phyloP scores from a whole-genome alignment of 352 stramenopile genomes.

The Phytopythium boreale region DNA sequence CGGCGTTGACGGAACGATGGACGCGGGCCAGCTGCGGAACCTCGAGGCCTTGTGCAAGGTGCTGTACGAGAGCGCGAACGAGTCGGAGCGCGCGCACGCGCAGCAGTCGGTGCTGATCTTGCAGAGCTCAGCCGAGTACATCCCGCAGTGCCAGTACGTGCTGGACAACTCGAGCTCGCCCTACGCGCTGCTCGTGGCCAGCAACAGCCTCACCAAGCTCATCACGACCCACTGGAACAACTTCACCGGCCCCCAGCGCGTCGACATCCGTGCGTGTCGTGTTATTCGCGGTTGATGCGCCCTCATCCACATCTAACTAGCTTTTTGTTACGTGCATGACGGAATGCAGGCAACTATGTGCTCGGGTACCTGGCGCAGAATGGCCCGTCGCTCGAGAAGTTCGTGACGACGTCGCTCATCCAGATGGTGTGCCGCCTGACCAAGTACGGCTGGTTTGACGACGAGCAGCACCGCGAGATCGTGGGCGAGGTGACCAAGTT shows the following conservation, averaged over 20 bases:
- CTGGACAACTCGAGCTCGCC: constrained; percentile 95
- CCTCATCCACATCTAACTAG: not conserved
- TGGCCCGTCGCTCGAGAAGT: constrained; percentile 92
- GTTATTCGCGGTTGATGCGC: not conserved
- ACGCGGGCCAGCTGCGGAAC: constrained; percentile 72
- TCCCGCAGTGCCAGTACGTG: constrained; percentile 98
- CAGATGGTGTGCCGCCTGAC: constrained; percentile 98
- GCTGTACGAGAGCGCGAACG: constrained; percentile 77
- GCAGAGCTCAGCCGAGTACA: constrained; percentile 94
- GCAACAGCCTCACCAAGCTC: constrained; percentile 95
- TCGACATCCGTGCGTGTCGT: constrained; percentile 89
- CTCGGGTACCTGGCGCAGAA: constrained; percentile 96
- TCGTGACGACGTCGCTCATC: constrained; percentile 94
- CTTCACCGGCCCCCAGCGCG: constrained; percentile 76
- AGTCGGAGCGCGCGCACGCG: constrained; percentile 65
- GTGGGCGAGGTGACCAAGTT: constrained; percentile 98
- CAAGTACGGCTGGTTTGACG: constrained; percentile 99
- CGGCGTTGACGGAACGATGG: constrained; percentile 28
- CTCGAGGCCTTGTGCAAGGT: constrained; percentile 77
- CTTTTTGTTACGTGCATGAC: constrained; percentile 3
- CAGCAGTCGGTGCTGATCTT: constrained; percentile 84
- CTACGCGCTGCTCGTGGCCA: constrained; percentile 96
- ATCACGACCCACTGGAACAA: constrained; percentile 97
- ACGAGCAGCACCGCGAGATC: constrained; percentile 95
- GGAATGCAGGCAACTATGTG: constrained; percentile 93